Evolutionary conservation across 495 filamentous ascomycete genomes (phyloP), one percentile per base, ranked within the genome.

Genomic region (Trichocladium antarcticum): DNA sequence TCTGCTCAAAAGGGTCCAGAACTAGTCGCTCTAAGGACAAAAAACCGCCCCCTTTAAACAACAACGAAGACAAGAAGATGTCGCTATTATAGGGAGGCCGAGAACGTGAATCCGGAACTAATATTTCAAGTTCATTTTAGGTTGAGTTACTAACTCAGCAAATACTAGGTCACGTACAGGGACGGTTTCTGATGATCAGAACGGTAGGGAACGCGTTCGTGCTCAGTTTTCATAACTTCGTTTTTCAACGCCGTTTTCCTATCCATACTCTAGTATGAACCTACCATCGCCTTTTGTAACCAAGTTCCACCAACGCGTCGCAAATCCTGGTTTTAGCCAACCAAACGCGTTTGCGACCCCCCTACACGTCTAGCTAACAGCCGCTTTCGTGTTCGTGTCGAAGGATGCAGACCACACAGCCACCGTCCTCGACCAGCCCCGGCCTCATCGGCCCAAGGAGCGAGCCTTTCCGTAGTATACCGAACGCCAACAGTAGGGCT

Each of bases 401-500:
- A 45, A 45, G 29, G 42, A 36, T 45, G 42, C 42, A 29, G 29
- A 34, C 41, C 41, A 28, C 29, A 44, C 31, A 12, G 31, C 42
- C 31, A 36, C 31, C 42, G 31, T 45, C 31, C 17, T 27, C 19
- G 29, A 45, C 31, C 19, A 36, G 29, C 17, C 31, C 42, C 20
- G 22, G 35, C n/a, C n/a, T 45, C 31, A 1, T 22, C 42, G 31
- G 19, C 19, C 17, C 31, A 36, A 8, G 42, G 16, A 31, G n/a
- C n/a, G 42, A 36, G 42, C n/a, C 42, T 36, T 45, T 45, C 31
- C 16, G 29, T 42, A 24, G 40, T 42, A 31, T 42, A 42, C 40
- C n/a, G n/a, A n/a, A n/a, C n/a, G n/a, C n/a, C 24, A 19, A 31
- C 9, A 19, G 24, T 31, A 24, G 40, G 24, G 40, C 12, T 42